These are phyloP conservation scores for Filobasidium floriforme DNA, from an alignment of 768 basidiomycete species.

Conservation along the genomic window DNA sequence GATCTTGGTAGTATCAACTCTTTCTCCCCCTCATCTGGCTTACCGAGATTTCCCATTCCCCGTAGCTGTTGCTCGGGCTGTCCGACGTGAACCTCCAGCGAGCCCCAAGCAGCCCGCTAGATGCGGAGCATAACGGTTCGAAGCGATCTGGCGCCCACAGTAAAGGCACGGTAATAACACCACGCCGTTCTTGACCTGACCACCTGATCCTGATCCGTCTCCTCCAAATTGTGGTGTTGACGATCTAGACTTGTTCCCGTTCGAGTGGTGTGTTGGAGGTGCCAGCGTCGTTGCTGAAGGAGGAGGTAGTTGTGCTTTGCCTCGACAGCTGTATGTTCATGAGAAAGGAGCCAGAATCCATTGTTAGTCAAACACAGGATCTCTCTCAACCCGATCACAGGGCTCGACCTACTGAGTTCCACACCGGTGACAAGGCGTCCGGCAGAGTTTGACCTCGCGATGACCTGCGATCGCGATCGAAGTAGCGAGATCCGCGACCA, in stretches of 20 bases:
- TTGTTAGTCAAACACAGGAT: neutral
- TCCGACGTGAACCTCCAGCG: constrained; percentile 13
- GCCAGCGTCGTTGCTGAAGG: neutral
- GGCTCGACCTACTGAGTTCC: neutral
- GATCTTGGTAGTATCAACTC: neutral
- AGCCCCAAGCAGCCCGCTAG: constrained; percentile 22
- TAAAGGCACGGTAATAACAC: constrained; percentile 14
- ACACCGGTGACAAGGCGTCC: constrained; percentile 14
- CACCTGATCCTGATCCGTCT: constrained; percentile 4
- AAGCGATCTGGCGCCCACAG: constrained; percentile 22
- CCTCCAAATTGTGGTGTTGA: constrained; percentile 11
- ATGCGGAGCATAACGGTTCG: constrained; percentile 23
- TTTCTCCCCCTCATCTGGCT: neutral
- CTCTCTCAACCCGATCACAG: neutral
- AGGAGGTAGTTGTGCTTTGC: constrained; percentile 10
- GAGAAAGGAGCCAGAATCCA: neutral
- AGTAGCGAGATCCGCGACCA: constrained; percentile 12
- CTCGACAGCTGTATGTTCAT: constrained; percentile 6
- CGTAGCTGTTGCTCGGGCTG: constrained; percentile 17
- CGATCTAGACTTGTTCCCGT: constrained; percentile 19
- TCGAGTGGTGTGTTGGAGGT: constrained; percentile 1
- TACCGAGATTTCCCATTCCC: constrained; percentile 13
- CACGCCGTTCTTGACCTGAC: constrained; percentile 10
- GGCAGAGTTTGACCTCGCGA: constrained; percentile 11
- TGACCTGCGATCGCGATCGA: constrained; percentile 13